Base-by-base conservation (phyloP, 1,284 basidiomycete species). In the Cryptococcus sp. region DNA sequence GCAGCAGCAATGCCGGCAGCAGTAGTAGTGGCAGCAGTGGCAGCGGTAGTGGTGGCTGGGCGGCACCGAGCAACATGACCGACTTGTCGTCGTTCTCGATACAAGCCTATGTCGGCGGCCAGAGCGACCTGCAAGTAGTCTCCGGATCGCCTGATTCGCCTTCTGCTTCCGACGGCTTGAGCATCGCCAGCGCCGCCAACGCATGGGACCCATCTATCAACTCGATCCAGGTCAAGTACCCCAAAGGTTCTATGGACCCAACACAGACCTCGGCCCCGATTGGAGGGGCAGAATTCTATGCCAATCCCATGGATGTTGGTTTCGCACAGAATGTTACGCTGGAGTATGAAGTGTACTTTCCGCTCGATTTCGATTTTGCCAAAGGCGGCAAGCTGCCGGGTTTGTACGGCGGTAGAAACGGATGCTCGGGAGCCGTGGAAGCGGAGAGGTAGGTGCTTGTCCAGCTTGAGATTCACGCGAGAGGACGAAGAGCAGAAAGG, bases 251-350 rank as follows among this genome's bases (percentile, higher is more conserved):
- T 0, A 81, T 85, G 74, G 86, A 88, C 68, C 87, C 88, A 0
- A 5, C 31, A 10, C 31, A 35, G 13, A 81, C 75, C 0, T 79
- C 79, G 52, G 73, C 78, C 13, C 86, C 87, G 2, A 73, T 80
- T 53, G 88, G 88, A 31, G 88, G 87, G 1, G 83, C 85, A 0
- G 82, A 88, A 63, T 89, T 89, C 72, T 89, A 89, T 67, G 86
- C 86, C 31, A 77, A 78, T 35, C 82, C 82, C 1, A 78, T 74
- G 39, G 63, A 70, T 41, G 35, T 74, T 22, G 46, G 59, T 13
- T 38, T n/a, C 10, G 64, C 63, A 1, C 59, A 53, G 0, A 53
- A 70, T 11, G 85, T 86, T 10, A 68, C 63, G 13, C 55, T 71
- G 19, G 56, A 62, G 71, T 53, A 44, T 49, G 5, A 74, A 72